Percentiles rank a stretch among this genome's conserved stretches.
Evolutionary conservation across 2,329 filamentous ascomycete species (phyloP).

Genomic region (Sporothrix pseudoabietina): DNA sequence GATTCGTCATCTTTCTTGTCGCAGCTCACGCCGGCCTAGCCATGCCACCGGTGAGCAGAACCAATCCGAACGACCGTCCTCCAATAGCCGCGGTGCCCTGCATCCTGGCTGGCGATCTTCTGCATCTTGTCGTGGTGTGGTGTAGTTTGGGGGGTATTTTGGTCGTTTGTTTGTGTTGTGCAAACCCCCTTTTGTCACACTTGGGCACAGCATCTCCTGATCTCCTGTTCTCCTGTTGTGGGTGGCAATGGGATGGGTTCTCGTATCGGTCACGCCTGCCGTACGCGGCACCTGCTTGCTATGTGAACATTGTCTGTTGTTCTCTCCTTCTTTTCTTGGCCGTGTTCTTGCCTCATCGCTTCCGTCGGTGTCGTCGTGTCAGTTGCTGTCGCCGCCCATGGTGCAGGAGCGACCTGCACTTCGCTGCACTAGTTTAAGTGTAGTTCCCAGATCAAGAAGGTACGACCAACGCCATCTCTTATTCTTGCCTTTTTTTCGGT

Average conservation of each 20-base stretch:
- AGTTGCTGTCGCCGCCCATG: neutral
- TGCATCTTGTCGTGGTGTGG: neutral
- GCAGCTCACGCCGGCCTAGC: neutral
- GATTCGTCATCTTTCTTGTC: neutral
- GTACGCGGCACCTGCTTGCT: neutral
- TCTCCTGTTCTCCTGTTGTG: neutral
- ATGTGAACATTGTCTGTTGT: slow-evolving; percentile 1
- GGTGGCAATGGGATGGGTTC: neutral
- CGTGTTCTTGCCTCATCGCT: neutral
- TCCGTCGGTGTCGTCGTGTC: slow-evolving; percentile 5
- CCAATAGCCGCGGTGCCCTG: neutral
- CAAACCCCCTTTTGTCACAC: slow-evolving; percentile 16
- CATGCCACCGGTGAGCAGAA: neutral
- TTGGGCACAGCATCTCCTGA: neutral
- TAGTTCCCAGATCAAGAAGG: neutral
- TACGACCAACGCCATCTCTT: neutral
- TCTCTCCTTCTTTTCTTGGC: neutral
- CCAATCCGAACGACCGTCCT: too few relatives aligned
- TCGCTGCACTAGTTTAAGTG: neutral
- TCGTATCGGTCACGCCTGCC: slow-evolving; percentile 6
- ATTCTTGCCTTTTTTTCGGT: neutral
- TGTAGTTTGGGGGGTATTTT: neutral
- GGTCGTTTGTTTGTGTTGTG: neutral
- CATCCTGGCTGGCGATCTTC: neutral
- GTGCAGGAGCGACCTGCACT: slow-evolving; percentile 6